These are phyloP conservation scores for Naematelia aurantialba DNA, from an alignment of 768 basidiomycete species.

Conservation along the genomic window DNA sequence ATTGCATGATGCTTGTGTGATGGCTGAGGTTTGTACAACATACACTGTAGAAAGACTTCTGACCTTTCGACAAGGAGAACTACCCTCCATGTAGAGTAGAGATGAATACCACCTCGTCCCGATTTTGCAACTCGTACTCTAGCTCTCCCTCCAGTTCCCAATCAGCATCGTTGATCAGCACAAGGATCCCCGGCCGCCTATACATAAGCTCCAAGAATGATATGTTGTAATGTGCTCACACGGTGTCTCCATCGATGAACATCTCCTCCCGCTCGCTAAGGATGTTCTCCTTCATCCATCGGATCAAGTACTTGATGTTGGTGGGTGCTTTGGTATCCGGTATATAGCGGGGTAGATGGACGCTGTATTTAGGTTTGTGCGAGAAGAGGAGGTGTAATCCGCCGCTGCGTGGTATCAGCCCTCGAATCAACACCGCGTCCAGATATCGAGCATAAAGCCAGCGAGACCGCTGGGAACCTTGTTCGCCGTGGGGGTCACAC, in stretches of 20 bases:
- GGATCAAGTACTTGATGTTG: slow-evolving; percentile 72
- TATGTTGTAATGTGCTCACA: slow-evolving; percentile 55
- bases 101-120: slow-evolving; percentile 93
- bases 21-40: too few relatives aligned
- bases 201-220: background rate
- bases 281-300: slow-evolving; percentile 69
- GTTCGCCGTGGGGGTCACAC: too few relatives aligned
- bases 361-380: slow-evolving; percentile 39
- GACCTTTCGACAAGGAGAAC: background rate
- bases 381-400: slow-evolving; percentile 48
- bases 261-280: slow-evolving; percentile 81
- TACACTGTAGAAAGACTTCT: too few relatives aligned
- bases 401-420: slow-evolving; percentile 23
- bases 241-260: slow-evolving; percentile 79
- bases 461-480: background rate
- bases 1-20: too few relatives aligned
- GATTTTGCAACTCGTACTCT: slow-evolving; percentile 68
- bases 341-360: slow-evolving; percentile 31
- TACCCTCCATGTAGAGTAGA: slow-evolving; percentile 91
- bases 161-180: slow-evolving; percentile 93
- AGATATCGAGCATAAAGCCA: background rate
- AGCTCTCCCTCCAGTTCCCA: slow-evolving; percentile 97
- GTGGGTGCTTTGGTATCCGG: slow-evolving; percentile 33
- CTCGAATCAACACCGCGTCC: background rate
- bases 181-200: slow-evolving; percentile 93